Percentiles rank a stretch among this genome's conserved stretches.
Conservation (phyloP, 2,329 filamentous ascomycete genomes). For the Fusarium decemcellulare region DNA sequence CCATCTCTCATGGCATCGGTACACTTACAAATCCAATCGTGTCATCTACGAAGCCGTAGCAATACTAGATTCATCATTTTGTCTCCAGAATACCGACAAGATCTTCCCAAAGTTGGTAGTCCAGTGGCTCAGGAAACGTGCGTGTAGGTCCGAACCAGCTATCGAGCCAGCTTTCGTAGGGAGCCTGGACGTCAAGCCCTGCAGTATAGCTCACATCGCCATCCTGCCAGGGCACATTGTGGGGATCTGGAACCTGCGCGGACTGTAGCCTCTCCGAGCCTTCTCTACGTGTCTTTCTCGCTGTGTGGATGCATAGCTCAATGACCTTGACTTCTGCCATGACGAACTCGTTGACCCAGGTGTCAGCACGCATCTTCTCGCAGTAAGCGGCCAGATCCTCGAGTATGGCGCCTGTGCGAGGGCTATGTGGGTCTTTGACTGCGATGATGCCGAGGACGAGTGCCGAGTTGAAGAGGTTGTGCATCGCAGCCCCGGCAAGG, state of each 20-base stretch:
- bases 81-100: neutral
- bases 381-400: neutral
- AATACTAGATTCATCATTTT: neutral
- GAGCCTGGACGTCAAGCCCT: neutral
- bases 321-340: conserved; percentile 2
- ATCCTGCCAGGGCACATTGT: neutral
- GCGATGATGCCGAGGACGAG: neutral
- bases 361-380: neutral
- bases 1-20: neutral
- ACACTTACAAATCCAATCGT: neutral
- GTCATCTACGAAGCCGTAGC: neutral
- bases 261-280: neutral
- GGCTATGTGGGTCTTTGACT: neutral
- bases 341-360: neutral
- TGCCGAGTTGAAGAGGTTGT: conserved; percentile 1
- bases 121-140: neutral
- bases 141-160: neutral
- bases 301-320: neutral
- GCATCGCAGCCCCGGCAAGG: neutral
- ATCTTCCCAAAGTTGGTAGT: conserved; percentile 2
- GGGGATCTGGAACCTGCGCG: neutral
- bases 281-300: neutral
- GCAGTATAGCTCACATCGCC: neutral
- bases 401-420: neutral
- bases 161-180: neutral